Evolutionary conservation across 164 flowering plant genomes (phyloP).

Genomic region (Sedum album): DNA sequence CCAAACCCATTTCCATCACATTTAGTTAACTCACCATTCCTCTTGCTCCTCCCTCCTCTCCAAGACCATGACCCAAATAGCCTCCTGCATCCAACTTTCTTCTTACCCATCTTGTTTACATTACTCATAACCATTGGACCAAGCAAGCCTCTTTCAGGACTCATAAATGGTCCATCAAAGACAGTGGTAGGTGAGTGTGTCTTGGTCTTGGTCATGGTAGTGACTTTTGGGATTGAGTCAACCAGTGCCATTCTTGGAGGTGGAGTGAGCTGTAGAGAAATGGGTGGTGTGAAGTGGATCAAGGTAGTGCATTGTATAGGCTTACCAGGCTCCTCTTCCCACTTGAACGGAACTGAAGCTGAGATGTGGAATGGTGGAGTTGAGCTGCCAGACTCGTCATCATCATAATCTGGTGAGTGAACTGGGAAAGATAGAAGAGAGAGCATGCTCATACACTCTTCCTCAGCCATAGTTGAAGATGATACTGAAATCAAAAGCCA

Average conservation of each 20-base stretch:
- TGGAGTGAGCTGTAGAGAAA: not conserved
- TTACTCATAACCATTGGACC: not conserved
- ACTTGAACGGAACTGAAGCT: conserved; percentile 3
- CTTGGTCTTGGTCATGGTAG: not conserved
- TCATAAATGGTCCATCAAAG: not conserved
- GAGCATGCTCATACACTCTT: not conserved
- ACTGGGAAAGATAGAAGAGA: not conserved
- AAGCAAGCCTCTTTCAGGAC: not conserved
- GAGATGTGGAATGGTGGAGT: conserved; percentile 1
- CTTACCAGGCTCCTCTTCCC: conserved; percentile 7
- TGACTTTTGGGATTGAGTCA: not conserved
- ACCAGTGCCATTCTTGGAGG: conserved; percentile 1
- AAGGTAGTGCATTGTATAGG: conserved; percentile 1
- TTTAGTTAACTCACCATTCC: not conserved
- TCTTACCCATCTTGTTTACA: not conserved
- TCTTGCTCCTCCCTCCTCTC: not conserved
- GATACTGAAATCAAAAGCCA: not conserved
- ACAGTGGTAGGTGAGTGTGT: conserved; percentile 3
- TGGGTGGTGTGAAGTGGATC: not conserved
- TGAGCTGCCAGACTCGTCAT: not conserved
- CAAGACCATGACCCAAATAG: conserved; percentile 3
- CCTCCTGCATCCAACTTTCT: not conserved
- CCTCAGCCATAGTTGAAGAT: not conserved
- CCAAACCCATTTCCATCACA: not conserved
- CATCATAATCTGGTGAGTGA: not conserved